Evolutionary conservation across 371 early-diverging fungal genomes (phyloP).

Genomic region (Mucor irregularis): DNA sequence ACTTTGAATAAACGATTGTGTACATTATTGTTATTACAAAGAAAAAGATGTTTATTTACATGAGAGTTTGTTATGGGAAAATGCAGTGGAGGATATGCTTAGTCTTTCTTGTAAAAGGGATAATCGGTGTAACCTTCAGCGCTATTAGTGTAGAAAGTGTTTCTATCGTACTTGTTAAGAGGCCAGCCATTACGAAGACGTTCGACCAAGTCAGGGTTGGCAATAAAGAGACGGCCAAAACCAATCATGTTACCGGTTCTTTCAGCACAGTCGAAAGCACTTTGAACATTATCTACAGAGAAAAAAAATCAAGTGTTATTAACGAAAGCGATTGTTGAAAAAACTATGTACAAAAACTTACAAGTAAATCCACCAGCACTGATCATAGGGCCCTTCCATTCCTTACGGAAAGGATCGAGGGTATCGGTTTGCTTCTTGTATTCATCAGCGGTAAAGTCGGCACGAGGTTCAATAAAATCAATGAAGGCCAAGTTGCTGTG

Average conservation of each 20-base stretch:
- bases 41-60: neutral
- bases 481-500: conserved; percentile 32
- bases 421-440: conserved; percentile 12
- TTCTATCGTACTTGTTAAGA: conserved; percentile 19
- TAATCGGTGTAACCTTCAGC: conserved; percentile 23
- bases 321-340: too few species aligned
- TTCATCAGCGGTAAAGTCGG: conserved; percentile 15
- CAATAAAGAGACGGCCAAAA: conserved; percentile 26
- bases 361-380: conserved; percentile 37
- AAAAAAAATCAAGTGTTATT: too few species aligned
- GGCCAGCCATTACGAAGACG: conserved; percentile 27
- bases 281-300: too few species aligned
- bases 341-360: too few species aligned
- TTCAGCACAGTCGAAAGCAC: conserved; percentile 20
- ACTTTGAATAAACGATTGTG: too few species aligned
- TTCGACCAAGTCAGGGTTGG: conserved; percentile 29
- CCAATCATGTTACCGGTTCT: conserved; percentile 17
- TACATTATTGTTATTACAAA: too few species aligned
- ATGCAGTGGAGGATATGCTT: neutral
- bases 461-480: conserved; percentile 34
- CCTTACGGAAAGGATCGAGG: conserved; percentile 36
- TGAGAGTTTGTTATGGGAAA: too few species aligned
- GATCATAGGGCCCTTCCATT: conserved; percentile 39
- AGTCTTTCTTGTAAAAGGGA: conserved; percentile 14
- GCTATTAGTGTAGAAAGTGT: conserved; percentile 20